Evolutionary conservation across 1,284 basidiomycete species (phyloP).

Genomic region (Erythrobasidium hasegawianum): DNA sequence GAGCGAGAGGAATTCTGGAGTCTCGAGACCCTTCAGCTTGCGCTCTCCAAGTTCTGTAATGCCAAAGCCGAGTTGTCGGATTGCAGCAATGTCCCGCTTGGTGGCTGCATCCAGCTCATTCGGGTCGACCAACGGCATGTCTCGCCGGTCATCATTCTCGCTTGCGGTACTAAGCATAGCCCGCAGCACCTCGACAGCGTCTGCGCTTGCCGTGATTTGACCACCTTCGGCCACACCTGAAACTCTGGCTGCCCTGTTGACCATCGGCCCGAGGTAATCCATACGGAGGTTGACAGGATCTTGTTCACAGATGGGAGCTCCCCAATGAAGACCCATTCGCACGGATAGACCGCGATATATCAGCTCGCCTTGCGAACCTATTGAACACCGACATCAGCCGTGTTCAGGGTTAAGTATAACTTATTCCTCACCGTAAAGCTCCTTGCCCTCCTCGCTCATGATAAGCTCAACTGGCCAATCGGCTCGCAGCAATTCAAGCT

Average conservation of each 20-base stretch:
- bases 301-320: constrained; percentile 81
- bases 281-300: constrained; percentile 93
- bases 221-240: constrained; percentile 81
- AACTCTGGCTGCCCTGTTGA: constrained; percentile 86
- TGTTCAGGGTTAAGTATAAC: background rate
- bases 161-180: constrained; percentile 20
- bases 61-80: constrained; percentile 69
- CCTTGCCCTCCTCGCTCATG: constrained; percentile 85
- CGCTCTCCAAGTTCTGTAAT: constrained; percentile 79
- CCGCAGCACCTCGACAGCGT: constrained; percentile 49
- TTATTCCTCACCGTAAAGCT: constrained; percentile 57
- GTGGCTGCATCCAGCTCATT: constrained; percentile 41
- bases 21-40: constrained; percentile 88
- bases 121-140: constrained; percentile 20
- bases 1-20: constrained; percentile 68
- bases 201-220: constrained; percentile 88
- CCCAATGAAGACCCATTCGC: constrained; percentile 97
- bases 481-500: constrained; percentile 76
- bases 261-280: constrained; percentile 95
- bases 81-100: constrained; percentile 53
- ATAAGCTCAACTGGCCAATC: constrained; percentile 93
- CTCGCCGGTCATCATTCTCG: constrained; percentile 46
- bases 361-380: constrained; percentile 61
- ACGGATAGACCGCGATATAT: constrained; percentile 87
- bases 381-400: background rate